phyloP scores from a whole-genome alignment of 768 basidiomycete species.

The Steccherinum ochraceum region DNA sequence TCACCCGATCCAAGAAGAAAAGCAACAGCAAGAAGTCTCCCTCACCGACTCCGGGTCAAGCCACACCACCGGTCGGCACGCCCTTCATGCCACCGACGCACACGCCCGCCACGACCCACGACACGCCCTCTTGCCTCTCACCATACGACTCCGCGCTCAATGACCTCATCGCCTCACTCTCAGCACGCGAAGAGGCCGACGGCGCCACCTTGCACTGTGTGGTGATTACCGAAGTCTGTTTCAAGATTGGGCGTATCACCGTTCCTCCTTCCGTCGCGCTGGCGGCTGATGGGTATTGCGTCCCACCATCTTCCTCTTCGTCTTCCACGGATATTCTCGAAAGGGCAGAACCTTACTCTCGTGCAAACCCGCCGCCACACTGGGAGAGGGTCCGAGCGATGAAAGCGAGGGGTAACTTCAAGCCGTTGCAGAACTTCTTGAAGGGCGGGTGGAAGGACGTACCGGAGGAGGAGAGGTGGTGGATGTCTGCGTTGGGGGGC shows the following conservation, averaged over 20 bases:
- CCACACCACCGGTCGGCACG: constrained; percentile 1
- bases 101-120: constrained; percentile 28
- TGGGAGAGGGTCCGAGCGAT: constrained; percentile 29
- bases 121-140: constrained; percentile 6
- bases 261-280: constrained; percentile 62
- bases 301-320: constrained; percentile 15
- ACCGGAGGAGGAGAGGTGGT: constrained; percentile 57
- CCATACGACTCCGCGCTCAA: constrained; percentile 6
- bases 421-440: constrained; percentile 40
- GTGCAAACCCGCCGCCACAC: constrained; percentile 40
- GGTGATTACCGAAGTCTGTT: constrained; percentile 56
- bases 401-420: constrained; percentile 15
- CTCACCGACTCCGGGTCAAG: constrained; percentile 1
- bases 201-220: constrained; percentile 58
- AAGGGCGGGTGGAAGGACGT: constrained; percentile 57
- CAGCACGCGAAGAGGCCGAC: constrained; percentile 36
- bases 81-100: constrained; percentile 25
- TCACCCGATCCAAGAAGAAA: constrained; percentile 42
- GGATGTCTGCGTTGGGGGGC: constrained; percentile 52
- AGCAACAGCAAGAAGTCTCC: constrained; percentile 13
- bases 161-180: constrained; percentile 6
- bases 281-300: constrained; percentile 50
- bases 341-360: constrained; percentile 25
- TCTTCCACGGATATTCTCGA: background rate
- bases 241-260: constrained; percentile 67